Base-by-base conservation (phyloP, 371 early-diverging fungal species). In the Mortierella sp. region DNA sequence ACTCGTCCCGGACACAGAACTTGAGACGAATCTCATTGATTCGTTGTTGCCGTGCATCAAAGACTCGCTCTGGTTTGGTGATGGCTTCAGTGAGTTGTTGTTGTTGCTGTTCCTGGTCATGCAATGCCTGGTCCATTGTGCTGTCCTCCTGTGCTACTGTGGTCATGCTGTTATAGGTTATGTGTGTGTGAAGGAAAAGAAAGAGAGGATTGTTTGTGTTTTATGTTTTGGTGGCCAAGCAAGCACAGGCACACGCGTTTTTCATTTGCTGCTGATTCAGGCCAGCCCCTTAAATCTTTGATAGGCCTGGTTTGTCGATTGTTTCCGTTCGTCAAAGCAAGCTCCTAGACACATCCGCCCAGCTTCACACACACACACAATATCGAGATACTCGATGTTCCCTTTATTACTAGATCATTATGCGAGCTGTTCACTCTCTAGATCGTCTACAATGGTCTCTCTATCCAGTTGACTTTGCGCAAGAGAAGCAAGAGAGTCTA, bases 1-100 rank as follows among this genome's bases (percentile, higher is more conserved):
- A 96, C 76, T 97, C 95, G 8, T 93, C 92, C n/a, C 97, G 89
- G 68, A 93, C 80, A 82, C 96, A 97, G 80, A 97, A 97, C 88
- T 95, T 91, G 19, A 96, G 89, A 3, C 97, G 93, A 91, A 97
- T 90, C 63, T 90, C 89, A 74, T 93, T 95, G 72, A 97, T 92
- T 95, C 97, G 95, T 75, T 91, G 93, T 79, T 95, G 96, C 28
- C 87, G 77, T 44, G 80, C 87, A 78, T 82, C 82, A 63, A 86
- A 80, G 11, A 82, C 87, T 50, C 78, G 80, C n/a, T 65, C 80
- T 13, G 80, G 78, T 26, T 80, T 82, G 10, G 9, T 19, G 42
- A 80, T 73, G 21, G 78, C 11, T 14, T 34, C 34, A 19, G 63
- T 8, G 34, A 63, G 24, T 42, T 72, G 50, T 84, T 72, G 24